Evolutionary conservation across 345 rosid genomes (phyloP).

Genomic region (Citrus sp.): DNA sequence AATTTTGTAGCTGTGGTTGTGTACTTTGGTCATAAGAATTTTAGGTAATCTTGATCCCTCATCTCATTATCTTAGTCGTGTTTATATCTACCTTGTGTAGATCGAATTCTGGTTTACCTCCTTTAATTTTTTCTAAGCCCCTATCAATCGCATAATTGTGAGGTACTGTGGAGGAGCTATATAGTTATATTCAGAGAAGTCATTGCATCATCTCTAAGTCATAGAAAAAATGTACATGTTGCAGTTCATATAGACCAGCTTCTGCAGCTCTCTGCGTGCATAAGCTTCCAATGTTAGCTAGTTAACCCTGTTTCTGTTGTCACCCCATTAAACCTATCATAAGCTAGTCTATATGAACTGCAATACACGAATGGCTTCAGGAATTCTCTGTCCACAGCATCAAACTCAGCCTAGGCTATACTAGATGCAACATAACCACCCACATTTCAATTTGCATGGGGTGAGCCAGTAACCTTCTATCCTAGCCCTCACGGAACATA

Average conservation of each 20-base stretch:
- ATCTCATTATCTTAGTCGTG: background rate
- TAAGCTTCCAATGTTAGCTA: background rate
- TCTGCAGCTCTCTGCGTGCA: background rate
- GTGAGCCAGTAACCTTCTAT: background rate
- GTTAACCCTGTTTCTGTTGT: background rate
- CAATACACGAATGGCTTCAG: background rate
- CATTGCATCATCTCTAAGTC: background rate
- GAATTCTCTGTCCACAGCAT: background rate
- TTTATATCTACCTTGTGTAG: background rate
- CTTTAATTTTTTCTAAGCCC: background rate
- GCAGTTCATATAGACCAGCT: background rate
- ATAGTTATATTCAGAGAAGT: background rate
- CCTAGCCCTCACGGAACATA: background rate
- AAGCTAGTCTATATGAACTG: background rate
- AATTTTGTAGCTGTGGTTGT: background rate
- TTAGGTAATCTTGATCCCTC: background rate
- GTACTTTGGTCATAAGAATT: background rate
- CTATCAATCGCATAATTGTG: background rate
- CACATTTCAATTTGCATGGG: background rate
- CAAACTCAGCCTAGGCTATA: background rate
- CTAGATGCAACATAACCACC: background rate
- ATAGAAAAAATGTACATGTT: background rate
- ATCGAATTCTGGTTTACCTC: background rate
- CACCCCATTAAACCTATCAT: background rate
- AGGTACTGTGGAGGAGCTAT: background rate